phyloP scores from a whole-genome alignment of 257 asterid species.

The Pogostemon cablin region DNA sequence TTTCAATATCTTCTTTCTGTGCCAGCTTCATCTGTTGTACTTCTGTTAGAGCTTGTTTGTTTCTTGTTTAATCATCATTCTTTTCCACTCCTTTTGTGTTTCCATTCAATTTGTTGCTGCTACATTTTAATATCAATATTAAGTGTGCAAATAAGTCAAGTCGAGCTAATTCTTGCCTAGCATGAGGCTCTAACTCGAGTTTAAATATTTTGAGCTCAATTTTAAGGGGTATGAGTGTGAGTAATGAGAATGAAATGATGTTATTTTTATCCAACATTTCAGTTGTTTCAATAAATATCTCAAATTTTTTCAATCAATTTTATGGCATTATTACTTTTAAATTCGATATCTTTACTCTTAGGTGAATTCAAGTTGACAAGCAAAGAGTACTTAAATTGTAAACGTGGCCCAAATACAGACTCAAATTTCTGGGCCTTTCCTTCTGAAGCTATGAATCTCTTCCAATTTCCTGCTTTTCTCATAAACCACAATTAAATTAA shows the following conservation, averaged over 20 bases:
- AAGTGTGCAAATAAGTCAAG: too few species aligned
- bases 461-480: slow-evolving; percentile 8
- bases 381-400: slow-evolving; percentile 29
- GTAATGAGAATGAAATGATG: too few species aligned
- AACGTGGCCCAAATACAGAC: slow-evolving; percentile 40
- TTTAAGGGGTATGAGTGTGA: too few species aligned
- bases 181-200: too few species aligned
- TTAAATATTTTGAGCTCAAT: too few species aligned
- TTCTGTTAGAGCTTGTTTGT: neutral
- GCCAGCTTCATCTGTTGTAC: too few species aligned
- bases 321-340: too few species aligned
- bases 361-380: neutral
- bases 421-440: slow-evolving; percentile 32
- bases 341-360: too few species aligned
- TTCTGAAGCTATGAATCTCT: neutral
- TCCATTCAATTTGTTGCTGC: neutral
- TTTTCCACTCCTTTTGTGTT: neutral
- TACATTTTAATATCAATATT: neutral
- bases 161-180: too few species aligned
- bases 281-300: too few species aligned
- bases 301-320: too few species aligned
- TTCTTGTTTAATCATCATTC: neutral
- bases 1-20: slow-evolving; percentile 7
- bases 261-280: too few species aligned
- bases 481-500: slow-evolving; percentile 13